A percentile compares a stretch with the other conserved stretches of the same genome.
Evolutionary conservation across 352 stramenopile species (phyloP).

Genomic region (Thalassiosira livingstoniorum): DNA sequence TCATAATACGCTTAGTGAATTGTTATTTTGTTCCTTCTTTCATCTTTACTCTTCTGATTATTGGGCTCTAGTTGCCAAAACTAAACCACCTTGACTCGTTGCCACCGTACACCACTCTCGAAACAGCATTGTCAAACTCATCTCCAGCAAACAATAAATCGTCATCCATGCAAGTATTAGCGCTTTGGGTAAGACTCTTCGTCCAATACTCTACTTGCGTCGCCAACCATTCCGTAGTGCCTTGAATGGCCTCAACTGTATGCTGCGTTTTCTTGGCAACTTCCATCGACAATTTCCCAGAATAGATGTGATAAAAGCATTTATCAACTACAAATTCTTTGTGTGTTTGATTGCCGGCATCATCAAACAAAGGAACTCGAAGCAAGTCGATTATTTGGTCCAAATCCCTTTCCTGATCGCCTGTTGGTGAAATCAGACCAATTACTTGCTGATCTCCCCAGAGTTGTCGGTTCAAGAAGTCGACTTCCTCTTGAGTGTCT

Average conservation of each 20-base stretch:
- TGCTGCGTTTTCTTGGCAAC: conserved; percentile 38
- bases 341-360: conserved; percentile 39
- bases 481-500: conserved; percentile 44
- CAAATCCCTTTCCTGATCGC: conserved; percentile 29
- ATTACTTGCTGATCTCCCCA: conserved; percentile 49
- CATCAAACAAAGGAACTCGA: conserved; percentile 46
- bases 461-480: conserved; percentile 47
- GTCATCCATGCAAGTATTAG: conserved; percentile 33
- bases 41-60: background rate
- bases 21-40: too few species aligned
- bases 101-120: background rate
- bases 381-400: conserved; percentile 54
- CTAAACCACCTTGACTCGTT: background rate
- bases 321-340: conserved; percentile 52
- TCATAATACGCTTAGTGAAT: too few species aligned
- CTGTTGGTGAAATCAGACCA: conserved; percentile 18
- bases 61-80: background rate
- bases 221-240: conserved; percentile 45
- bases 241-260: conserved; percentile 42
- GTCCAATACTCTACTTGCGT: conserved; percentile 35
- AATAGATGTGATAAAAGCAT: conserved; percentile 55
- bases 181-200: conserved; percentile 25
- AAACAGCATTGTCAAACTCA: conserved; percentile 34
- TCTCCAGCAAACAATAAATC: conserved; percentile 10
- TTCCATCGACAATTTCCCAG: conserved; percentile 41